Conservation (phyloP, 2,329 filamentous ascomycete genomes). For the Claviceps quebecensis region DNA sequence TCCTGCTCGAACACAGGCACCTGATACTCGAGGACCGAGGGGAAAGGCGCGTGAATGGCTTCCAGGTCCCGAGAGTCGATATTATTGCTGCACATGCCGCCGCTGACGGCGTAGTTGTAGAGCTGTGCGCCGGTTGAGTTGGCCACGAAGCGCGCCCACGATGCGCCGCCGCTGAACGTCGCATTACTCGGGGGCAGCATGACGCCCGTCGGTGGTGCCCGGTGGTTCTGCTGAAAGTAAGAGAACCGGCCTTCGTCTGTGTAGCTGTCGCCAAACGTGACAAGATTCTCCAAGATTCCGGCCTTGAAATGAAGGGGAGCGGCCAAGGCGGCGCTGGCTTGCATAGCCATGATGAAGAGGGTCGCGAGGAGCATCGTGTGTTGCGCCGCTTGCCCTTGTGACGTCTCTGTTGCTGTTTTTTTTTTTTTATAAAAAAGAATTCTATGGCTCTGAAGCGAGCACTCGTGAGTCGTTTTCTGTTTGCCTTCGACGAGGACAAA, state of each 20-base stretch:
- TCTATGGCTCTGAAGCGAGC: not conserved
- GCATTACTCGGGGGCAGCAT: conserved; percentile 30
- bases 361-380: not conserved
- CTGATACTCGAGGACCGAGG: conserved; percentile 48
- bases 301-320: not conserved
- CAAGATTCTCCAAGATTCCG: conserved; percentile 31
- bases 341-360: not conserved
- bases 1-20: conserved; percentile 43
- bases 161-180: conserved; percentile 50
- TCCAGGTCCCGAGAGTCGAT: conserved; percentile 42
- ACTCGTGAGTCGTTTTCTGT: no score
- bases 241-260: conserved; percentile 55
- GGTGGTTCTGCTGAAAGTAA: conserved; percentile 49
- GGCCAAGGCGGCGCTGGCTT: not conserved
- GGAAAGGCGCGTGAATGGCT: conserved; percentile 33
- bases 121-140: conserved; percentile 41
- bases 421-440: no score
- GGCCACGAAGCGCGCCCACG: conserved; percentile 55
- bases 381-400: not conserved
- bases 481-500: no score
- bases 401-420: no score
- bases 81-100: conserved; percentile 58
- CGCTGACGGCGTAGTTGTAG: conserved; percentile 58
- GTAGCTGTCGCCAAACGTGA: conserved; percentile 64
- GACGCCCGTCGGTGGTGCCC: conserved; percentile 46